These are phyloP conservation scores for Diversispora epigaea DNA, from an alignment of 192 early-diverging fungal species.

Conservation along the genomic window DNA sequence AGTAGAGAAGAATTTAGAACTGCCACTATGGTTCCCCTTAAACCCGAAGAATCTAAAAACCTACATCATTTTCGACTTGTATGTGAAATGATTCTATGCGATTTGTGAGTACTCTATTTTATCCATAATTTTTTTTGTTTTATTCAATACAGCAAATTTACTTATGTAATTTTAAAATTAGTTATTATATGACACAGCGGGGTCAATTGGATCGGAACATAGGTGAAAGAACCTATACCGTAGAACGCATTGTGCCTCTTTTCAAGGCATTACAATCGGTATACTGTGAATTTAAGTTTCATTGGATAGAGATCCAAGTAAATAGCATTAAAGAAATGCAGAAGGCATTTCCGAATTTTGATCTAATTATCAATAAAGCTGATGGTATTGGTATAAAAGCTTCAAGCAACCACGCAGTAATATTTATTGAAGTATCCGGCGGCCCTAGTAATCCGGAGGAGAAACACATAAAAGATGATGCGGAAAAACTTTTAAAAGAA, in stretches of 20 bases:
- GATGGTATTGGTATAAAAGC: neutral
- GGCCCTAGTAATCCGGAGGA: neutral
- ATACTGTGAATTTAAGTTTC: slow-evolving; percentile 9
- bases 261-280: slow-evolving; percentile 25
- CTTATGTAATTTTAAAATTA: neutral
- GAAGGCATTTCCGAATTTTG: neutral
- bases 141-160: neutral
- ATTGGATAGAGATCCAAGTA: slow-evolving; percentile 10
- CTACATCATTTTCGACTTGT: too few relatives aligned
- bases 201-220: neutral
- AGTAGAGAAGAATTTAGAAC: neutral
- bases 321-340: slow-evolving; percentile 12
- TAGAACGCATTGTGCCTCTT: slow-evolving; percentile 17
- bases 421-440: neutral
- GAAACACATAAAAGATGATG: neutral
- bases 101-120: neutral
- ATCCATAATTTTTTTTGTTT: too few relatives aligned
- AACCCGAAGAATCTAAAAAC: too few relatives aligned
- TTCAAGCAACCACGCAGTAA: neutral
- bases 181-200: slow-evolving; percentile 21
- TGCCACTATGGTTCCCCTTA: neutral
- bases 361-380: slow-evolving; percentile 3
- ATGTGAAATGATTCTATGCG: neutral
- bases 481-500: neutral
- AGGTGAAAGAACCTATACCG: slow-evolving; percentile 4